Evolutionary conservation across 768 basidiomycete species (phyloP).

Genomic region (Nidula microcarpa): DNA sequence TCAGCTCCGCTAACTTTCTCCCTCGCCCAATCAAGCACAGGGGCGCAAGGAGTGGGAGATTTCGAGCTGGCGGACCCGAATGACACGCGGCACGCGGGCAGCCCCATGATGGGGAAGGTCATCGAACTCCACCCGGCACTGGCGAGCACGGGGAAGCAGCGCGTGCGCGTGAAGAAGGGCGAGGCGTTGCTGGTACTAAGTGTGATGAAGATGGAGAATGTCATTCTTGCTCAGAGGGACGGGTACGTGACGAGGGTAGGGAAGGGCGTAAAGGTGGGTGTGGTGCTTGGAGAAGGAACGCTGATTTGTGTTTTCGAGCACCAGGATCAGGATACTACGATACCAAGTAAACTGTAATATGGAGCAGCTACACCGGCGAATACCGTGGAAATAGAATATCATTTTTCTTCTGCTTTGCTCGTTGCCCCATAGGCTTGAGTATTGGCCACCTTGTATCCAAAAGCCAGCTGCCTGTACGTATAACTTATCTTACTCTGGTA

Average conservation of each 20-base stretch:
- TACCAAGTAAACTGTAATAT: too few species aligned
- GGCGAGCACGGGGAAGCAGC: neutral
- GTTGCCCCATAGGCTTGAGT: too few species aligned
- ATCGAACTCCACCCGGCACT: conserved; percentile 30
- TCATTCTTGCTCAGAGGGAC: conserved; percentile 21
- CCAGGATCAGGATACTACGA: neutral
- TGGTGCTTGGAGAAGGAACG: conserved; percentile 29
- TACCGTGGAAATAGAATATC: too few species aligned
- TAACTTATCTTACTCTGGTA: too few species aligned
- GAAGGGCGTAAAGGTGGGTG: conserved; percentile 25
- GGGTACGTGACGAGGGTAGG: conserved; percentile 24
- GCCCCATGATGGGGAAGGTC: conserved; percentile 33
- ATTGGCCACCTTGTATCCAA: too few species aligned
- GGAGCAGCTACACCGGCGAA: too few species aligned
- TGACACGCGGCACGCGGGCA: conserved; percentile 20
- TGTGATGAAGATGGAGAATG: conserved; percentile 41
- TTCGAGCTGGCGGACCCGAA: conserved; percentile 30
- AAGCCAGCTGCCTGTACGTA: too few species aligned
- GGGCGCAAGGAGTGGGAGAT: conserved; percentile 14
- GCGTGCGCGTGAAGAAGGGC: conserved; percentile 20
- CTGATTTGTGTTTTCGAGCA: conserved; percentile 20
- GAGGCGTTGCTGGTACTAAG: conserved; percentile 29
- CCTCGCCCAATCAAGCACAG: conserved; percentile 26
- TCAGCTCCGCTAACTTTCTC: conserved; percentile 22
- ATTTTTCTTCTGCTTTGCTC: too few species aligned